Conservation (phyloP, 2,329 filamentous ascomycete species). For the Mycosphaerella arachidis region DNA sequence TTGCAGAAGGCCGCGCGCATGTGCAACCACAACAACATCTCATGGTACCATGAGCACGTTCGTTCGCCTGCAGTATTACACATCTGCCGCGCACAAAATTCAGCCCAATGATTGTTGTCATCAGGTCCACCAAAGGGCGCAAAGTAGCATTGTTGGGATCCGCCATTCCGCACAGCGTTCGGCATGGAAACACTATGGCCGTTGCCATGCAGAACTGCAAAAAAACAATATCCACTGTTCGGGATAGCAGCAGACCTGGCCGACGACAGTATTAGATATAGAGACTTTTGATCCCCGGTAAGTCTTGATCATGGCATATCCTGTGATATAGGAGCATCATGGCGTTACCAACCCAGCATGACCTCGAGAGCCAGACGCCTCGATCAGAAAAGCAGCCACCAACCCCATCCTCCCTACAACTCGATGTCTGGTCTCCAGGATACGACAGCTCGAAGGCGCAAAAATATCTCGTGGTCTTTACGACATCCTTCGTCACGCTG, state of each 20-base stretch:
- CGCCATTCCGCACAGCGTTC: too few relatives aligned
- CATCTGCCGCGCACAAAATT: too few relatives aligned
- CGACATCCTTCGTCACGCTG: conserved; percentile 68
- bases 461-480: conserved; percentile 61
- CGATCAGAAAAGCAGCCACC: conserved; percentile 9
- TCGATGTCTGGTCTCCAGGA: conserved; percentile 11
- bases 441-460: conserved; percentile 12
- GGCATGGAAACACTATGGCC: not conserved
- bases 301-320: not conserved
- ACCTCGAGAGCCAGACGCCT: not conserved
- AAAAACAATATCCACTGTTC: not conserved
- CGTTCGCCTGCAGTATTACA: too few relatives aligned
- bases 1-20: not conserved
- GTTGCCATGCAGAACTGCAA: not conserved
- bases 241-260: not conserved
- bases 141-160: not conserved
- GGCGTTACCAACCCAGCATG: not conserved
- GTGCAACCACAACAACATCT: too few relatives aligned
- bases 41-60: too few relatives aligned
- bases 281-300: too few relatives aligned
- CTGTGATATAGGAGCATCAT: not conserved
- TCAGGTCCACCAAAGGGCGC: too few relatives aligned
- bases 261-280: not conserved
- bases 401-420: not conserved
- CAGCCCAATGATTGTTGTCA: too few relatives aligned